Conservation (phyloP, 345 rosid genomes). For the Melastoma malabathricum region DNA sequence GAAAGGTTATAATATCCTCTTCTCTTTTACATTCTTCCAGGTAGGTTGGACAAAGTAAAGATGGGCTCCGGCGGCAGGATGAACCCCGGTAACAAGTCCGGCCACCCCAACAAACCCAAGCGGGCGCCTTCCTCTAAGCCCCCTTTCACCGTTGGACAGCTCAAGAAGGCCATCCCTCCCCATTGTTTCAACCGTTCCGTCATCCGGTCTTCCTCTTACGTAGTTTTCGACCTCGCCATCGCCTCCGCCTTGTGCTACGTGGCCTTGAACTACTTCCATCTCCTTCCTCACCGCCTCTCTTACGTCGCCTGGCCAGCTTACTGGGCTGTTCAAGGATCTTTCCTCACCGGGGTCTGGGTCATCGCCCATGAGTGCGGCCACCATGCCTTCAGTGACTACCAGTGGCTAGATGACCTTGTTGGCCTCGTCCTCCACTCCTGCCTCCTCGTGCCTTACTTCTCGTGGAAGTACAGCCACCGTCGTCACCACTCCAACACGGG, state of each 20-base stretch:
- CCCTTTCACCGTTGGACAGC: conserved; percentile 50
- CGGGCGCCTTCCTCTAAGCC: conserved; percentile 58
- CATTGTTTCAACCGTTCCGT: conserved; percentile 84
- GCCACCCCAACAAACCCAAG: conserved; percentile 17
- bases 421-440: conserved; percentile 74
- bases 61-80: conserved; percentile 89
- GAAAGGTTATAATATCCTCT: too few relatives aligned
- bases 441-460: conserved; percentile 84
- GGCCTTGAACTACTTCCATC: conserved; percentile 42
- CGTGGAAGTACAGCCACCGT: conserved; percentile 88
- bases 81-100: conserved; percentile 24
- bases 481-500: conserved; percentile 92
- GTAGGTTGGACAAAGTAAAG: conserved; percentile 13
- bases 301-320: conserved; percentile 70
- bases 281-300: conserved; percentile 41
- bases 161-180: conserved; percentile 79
- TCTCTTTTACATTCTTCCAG: too few relatives aligned
- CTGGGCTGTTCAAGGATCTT: conserved; percentile 70
- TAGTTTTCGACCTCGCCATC: conserved; percentile 38
- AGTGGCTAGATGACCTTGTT: conserved; percentile 73
- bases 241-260: conserved; percentile 41
- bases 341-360: conserved; percentile 76
- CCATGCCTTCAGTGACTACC: conserved; percentile 87
- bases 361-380: conserved; percentile 94
- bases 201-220: conserved; percentile 60